These are phyloP conservation scores for Trichoderma arundinaceum DNA, from an alignment of 2,329 filamentous ascomycete species.

Conservation along the genomic window DNA sequence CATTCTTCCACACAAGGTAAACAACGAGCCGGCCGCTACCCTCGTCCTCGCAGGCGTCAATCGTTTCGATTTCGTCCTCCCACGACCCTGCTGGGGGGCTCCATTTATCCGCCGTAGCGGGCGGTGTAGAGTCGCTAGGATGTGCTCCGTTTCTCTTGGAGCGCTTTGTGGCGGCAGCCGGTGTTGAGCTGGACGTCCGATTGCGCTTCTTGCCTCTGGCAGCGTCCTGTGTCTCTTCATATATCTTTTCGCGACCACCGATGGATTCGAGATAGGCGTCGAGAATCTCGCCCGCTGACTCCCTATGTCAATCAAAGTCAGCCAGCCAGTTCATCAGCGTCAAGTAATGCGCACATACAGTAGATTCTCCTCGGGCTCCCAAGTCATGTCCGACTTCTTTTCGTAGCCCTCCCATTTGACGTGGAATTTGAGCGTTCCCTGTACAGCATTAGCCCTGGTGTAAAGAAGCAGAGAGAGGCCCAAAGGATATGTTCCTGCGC, in stretches of 20 bases:
- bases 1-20: slow-evolving; percentile 75
- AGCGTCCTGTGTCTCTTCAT: slow-evolving; percentile 57
- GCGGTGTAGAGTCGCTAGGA: slow-evolving; percentile 55
- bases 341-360: slow-evolving; percentile 35
- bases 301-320: slow-evolving; percentile 40
- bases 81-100: slow-evolving; percentile 74
- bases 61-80: slow-evolving; percentile 73
- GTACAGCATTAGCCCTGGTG: slow-evolving; percentile 22
- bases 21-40: slow-evolving; percentile 65
- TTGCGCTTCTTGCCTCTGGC: slow-evolving; percentile 64
- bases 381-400: slow-evolving; percentile 71
- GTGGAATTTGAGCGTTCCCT: slow-evolving; percentile 64
- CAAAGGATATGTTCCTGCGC: too few species aligned
- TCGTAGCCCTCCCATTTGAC: slow-evolving; percentile 86
- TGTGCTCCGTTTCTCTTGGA: slow-evolving; percentile 56
- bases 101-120: slow-evolving; percentile 58
- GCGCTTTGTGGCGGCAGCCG: slow-evolving; percentile 51
- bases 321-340: not conserved
- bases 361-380: slow-evolving; percentile 76
- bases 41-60: slow-evolving; percentile 75
- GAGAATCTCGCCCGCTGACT: slow-evolving; percentile 65
- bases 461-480: not conserved
- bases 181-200: slow-evolving; percentile 50
- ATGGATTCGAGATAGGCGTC: slow-evolving; percentile 66
- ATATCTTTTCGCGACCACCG: slow-evolving; percentile 66